Evolutionary conservation across 495 filamentous ascomycete species (phyloP), one percentile per base, ranked within the genome.

Genomic region (Xylaria intraflava): DNA sequence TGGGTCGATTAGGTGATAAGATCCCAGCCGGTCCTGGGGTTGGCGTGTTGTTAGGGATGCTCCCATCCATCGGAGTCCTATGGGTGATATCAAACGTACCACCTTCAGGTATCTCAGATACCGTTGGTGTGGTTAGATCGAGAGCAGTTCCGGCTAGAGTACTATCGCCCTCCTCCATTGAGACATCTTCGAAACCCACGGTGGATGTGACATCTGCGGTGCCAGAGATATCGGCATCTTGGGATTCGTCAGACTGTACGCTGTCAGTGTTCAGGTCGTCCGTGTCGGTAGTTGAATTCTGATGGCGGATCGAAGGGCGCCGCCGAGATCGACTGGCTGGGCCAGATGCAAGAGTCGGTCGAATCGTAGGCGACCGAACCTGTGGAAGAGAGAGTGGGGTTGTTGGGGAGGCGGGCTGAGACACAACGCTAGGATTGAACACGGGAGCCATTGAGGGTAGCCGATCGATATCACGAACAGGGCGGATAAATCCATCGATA

Each of bases 41-140:
- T 6, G 69, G 72, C 31, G 69, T 69, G 47, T 63, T 72, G 62
- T 87, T 90, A 57, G 89, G 84, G 38, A 94, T 84, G 71, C 90
- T 95, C 17, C 89, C 89, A 69, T 96, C 92, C 23, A 94, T 81
- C 4, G 84, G 78, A 29, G 85, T 87, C 36, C 89, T 84, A 65
- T 96, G 93, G n/a, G 89, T 91, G 61, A 98, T 95, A 66, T 96
- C 94, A 69, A 98, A 96, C 0, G 90, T 90, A 55, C 90, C 89
- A 3, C 83, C 79, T 42, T 95, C 91, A 57, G 86, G 87, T 12
- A 83, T 78, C 64, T 93, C 90, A 1, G 92, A 88, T 0, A 85
- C 85, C 46, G 90, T 87, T 2, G 85, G 84, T 6, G 87, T 85
- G 9, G 83, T 81, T 45, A 96, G 66, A 48, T 83, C 84, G 48